These are phyloP conservation scores for Avena atlantica DNA, from an alignment of 176 grass and related monocot genomes.

Conservation along the genomic window DNA sequence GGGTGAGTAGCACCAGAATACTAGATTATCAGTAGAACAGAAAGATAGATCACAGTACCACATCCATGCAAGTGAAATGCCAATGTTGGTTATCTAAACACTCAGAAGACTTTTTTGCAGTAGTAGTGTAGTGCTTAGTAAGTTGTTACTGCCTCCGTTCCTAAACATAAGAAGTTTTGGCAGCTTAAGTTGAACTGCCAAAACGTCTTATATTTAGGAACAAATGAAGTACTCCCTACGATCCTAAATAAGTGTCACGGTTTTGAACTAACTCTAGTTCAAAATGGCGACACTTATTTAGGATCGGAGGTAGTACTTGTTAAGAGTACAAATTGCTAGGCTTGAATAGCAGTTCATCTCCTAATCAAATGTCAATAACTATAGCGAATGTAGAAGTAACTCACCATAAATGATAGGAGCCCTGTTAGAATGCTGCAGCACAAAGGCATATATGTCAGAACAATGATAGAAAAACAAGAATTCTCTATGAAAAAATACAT, in stretches of 20 bases:
- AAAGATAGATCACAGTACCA: not conserved
- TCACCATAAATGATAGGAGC: constrained; percentile 98
- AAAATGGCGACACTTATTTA: too few species aligned
- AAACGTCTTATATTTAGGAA: too few species aligned
- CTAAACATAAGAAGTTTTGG: not conserved
- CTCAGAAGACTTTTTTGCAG: not conserved
- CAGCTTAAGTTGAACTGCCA: too few species aligned
- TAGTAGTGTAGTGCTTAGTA: constrained; percentile 5
- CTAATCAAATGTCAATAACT: not conserved
- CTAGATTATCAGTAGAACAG: not conserved
- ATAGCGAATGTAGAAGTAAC: constrained; percentile 17
- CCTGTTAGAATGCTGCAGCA: constrained; percentile 95
- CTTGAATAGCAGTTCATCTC: constrained; percentile 8
- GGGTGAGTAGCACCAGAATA: not conserved
- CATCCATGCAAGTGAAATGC: constrained; percentile 9
- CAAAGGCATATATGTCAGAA: constrained; percentile 46
- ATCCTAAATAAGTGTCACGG: too few species aligned
- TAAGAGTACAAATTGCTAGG: not conserved
- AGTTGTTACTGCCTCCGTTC: not conserved
- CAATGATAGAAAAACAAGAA: not conserved
- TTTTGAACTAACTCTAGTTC: too few species aligned
- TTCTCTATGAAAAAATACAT: constrained; percentile 15
- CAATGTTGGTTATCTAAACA: not conserved
- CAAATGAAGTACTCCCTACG: too few species aligned
- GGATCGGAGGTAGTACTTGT: too few species aligned